Percentiles rank a stretch among this genome's conserved stretches.
Conservation (phyloP, 1,284 basidiomycete genomes). For the Phlebopus sp. region DNA sequence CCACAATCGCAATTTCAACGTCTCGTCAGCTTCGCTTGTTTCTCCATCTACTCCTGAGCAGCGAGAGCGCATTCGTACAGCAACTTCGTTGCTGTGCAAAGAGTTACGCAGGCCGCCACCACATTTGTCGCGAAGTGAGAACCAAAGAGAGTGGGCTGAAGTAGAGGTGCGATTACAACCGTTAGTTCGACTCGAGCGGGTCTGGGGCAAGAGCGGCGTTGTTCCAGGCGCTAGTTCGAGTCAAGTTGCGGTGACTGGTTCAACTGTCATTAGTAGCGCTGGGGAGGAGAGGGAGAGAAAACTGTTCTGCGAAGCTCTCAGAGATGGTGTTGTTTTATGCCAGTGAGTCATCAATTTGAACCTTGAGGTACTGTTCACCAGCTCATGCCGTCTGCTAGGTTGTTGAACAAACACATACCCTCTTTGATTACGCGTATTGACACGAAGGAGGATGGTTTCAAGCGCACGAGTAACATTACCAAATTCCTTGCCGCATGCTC, state of each 20-base stretch:
- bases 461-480: conserved; percentile 64
- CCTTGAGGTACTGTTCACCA: neutral
- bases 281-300: conserved; percentile 74
- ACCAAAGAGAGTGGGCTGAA: conserved; percentile 62
- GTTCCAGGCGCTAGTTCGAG: conserved; percentile 39
- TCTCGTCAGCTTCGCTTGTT: conserved; percentile 52
- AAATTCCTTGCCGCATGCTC: conserved; percentile 72
- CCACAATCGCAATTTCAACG: conserved; percentile 51
- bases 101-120: conserved; percentile 58
- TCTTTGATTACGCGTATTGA: conserved; percentile 62
- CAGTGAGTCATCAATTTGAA: conserved; percentile 53
- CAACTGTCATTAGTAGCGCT: conserved; percentile 42
- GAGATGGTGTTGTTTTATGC: conserved; percentile 85
- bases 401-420: conserved; percentile 71
- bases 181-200: conserved; percentile 64
- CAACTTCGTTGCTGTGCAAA: conserved; percentile 59
- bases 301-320: conserved; percentile 69
- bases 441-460: conserved; percentile 62
- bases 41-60: conserved; percentile 48
- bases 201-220: conserved; percentile 59
- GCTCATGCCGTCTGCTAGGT: conserved; percentile 38
- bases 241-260: conserved; percentile 36
- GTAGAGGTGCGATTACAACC: conserved; percentile 64
- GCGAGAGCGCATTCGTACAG: conserved; percentile 61
- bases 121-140: conserved; percentile 47